A percentile compares a stretch with the other conserved stretches of the same genome.
phyloP scores from a whole-genome alignment of 768 basidiomycete species.

The Hydnomerulius pinastri region DNA sequence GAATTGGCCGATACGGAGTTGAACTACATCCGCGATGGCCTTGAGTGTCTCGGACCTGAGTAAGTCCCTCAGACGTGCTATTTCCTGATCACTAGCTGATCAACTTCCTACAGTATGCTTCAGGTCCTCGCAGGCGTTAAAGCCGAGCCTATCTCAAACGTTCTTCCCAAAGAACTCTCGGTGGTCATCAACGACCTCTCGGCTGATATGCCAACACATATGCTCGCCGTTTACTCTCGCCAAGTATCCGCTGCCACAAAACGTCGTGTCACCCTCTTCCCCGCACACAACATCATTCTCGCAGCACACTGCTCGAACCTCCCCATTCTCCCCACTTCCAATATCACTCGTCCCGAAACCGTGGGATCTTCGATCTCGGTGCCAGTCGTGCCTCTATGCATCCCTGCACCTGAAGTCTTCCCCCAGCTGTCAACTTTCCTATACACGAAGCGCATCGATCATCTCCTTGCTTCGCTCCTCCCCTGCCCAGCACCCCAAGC shows the following conservation, averaged over 20 bases:
- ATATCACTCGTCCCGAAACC: constrained; percentile 8
- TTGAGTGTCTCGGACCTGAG: constrained; percentile 29
- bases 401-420: constrained; percentile 75
- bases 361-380: constrained; percentile 34
- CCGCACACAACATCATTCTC: constrained; percentile 39
- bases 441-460: constrained; percentile 62
- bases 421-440: constrained; percentile 63
- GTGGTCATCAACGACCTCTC: constrained; percentile 31
- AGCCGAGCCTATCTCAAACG: constrained; percentile 14
- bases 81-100: constrained; percentile 7
- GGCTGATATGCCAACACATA: constrained; percentile 32
- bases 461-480: constrained; percentile 63
- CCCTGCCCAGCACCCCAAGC: constrained; percentile 40
- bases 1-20: constrained; percentile 26
- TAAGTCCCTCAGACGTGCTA: constrained; percentile 4
- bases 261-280: constrained; percentile 36
- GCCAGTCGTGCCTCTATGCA: constrained; percentile 67
- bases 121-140: constrained; percentile 31
- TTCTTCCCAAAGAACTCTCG: constrained; percentile 31
- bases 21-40: constrained; percentile 28
- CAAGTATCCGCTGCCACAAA: constrained; percentile 23
- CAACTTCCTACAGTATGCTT: constrained; percentile 26
- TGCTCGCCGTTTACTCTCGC: constrained; percentile 32
- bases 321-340: constrained; percentile 20
- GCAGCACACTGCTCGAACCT: constrained; percentile 33